These are phyloP conservation scores for Suillus ampliporus DNA, from an alignment of 768 basidiomycete genomes.

Conservation along the genomic window DNA sequence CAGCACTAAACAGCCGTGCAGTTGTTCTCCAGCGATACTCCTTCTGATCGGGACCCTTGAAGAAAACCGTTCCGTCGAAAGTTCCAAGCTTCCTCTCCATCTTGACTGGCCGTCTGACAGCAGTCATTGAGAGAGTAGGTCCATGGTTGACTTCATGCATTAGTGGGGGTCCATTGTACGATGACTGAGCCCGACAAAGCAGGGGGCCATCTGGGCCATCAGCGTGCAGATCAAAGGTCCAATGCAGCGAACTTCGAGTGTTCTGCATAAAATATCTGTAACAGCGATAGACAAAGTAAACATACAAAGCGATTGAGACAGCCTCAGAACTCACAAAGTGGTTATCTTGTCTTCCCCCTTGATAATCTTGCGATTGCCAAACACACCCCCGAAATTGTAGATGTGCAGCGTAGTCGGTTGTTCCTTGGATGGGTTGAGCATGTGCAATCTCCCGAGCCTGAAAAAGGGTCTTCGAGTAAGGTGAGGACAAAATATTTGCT, in stretches of 20 bases:
- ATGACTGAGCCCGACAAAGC: constrained; percentile 27
- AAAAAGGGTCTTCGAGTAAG: constrained; percentile 4
- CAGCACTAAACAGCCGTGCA: constrained; percentile 18
- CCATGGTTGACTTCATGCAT: constrained; percentile 14
- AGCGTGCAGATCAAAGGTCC: constrained; percentile 29
- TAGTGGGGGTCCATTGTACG: constrained; percentile 25
- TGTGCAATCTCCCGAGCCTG: constrained; percentile 1
- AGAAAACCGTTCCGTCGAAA: constrained; percentile 23
- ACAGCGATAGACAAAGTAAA: constrained; percentile 2
- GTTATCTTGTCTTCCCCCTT: constrained; percentile 32
- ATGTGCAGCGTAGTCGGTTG: constrained; percentile 28
- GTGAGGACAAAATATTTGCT: neutral
- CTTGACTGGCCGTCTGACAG: constrained; percentile 16
- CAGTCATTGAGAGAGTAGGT: constrained; percentile 20
- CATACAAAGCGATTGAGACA: neutral
- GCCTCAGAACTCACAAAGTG: constrained; percentile 19
- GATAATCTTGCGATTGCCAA: constrained; percentile 31
- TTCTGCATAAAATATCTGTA: constrained; percentile 32
- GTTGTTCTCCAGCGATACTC: constrained; percentile 29
- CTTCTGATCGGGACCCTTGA: constrained; percentile 27
- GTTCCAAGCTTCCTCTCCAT: constrained; percentile 18
- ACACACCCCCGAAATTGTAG: constrained; percentile 29
- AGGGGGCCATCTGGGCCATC: constrained; percentile 25
- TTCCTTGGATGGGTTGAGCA: constrained; percentile 7
- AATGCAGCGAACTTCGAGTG: constrained; percentile 22